These are phyloP conservation scores for Pleodorina starrii DNA, from an alignment of 139 green algal species.

Conservation along the genomic window DNA sequence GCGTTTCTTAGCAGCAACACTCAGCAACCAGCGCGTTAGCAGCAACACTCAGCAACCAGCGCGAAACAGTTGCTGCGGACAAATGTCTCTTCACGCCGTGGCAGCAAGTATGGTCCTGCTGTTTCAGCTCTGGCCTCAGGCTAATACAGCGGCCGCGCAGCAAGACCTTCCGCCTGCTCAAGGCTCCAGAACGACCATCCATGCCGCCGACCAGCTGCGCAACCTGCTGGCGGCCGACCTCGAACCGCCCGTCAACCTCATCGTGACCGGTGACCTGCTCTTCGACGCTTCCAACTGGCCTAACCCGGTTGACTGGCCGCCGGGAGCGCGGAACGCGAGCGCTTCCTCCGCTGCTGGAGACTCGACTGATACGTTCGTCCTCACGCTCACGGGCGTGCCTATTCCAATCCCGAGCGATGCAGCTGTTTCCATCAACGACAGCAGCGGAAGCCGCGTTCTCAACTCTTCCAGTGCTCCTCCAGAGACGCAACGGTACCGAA, in stretches of 20 bases:
- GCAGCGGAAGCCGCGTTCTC: not conserved
- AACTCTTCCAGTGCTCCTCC: too few species aligned
- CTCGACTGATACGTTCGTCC: not conserved
- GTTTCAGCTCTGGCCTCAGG: too few species aligned
- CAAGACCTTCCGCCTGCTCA: not conserved
- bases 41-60: too few species aligned
- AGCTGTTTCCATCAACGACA: not conserved
- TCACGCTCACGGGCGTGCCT: not conserved
- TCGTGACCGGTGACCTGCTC: not conserved
- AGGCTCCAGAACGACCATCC: not conserved
- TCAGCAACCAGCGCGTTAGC: too few species aligned
- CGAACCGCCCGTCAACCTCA: not conserved
- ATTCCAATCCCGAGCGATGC: not conserved
- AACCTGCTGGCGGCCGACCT: not conserved
- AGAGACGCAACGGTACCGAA: too few species aligned
- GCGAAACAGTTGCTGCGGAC: not conserved
- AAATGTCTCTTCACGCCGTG: not conserved
- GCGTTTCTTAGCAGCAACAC: too few species aligned
- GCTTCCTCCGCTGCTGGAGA: too few species aligned
- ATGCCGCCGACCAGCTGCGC: not conserved
- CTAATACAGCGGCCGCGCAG: not conserved
- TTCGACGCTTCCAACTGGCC: not conserved
- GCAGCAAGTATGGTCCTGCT: too few species aligned
- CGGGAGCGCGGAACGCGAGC: too few species aligned
- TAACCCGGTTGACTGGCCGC: not conserved